Evolutionary conservation across 352 stramenopile genomes (phyloP), one percentile per base, ranked within the genome.

Genomic region (Globisporangium takayamanum): DNA sequence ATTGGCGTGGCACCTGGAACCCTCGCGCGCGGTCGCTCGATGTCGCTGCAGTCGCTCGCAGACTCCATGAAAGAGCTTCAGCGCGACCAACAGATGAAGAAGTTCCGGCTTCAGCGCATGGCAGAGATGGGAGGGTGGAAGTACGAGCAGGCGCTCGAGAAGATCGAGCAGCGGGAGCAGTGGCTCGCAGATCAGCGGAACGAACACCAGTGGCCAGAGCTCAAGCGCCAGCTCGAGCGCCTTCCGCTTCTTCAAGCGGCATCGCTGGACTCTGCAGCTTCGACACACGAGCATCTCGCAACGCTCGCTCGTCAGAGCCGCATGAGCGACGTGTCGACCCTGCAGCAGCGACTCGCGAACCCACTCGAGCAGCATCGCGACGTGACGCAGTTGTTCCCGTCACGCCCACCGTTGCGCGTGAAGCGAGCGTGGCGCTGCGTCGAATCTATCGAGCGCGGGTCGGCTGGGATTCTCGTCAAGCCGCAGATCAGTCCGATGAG

Each of bases 401-500:
- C 75, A 47, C 74, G 87, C 0, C 83, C 84, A 22, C 68, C 80
- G 28, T 58, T 95, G 57, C 81, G 87, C 0, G 81, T 89, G 42
- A 96, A 96, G 70, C 80, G 80, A 2, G 88, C 83, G 28, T 94
- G 86, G 80, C 72, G 87, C 2, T 96, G 87, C 59, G 76, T 94
- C 45, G 84, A 96, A 58, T 90, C 81, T 25, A 94, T 94, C 46
- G 59, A 87, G 33, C 69, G 70, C 18, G 83, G 83, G 12, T 81
- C 76, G 7, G 79, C 85, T 6, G 86, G 86, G 16, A 96, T 96
- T 54, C 73, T 96, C 12, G 83, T 96, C 8, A 96, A 96, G 57
- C 83, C 84, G n/a, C 87, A 96, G 64, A 96, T 96, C 70, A 94
- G 86, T 55, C 87, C 87, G 0, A 92, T 96, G 78, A 96, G 84